These are phyloP conservation scores for Yarrowia hollandica DNA, from an alignment of 805 yeast genomes.

Conservation along the genomic window DNA sequence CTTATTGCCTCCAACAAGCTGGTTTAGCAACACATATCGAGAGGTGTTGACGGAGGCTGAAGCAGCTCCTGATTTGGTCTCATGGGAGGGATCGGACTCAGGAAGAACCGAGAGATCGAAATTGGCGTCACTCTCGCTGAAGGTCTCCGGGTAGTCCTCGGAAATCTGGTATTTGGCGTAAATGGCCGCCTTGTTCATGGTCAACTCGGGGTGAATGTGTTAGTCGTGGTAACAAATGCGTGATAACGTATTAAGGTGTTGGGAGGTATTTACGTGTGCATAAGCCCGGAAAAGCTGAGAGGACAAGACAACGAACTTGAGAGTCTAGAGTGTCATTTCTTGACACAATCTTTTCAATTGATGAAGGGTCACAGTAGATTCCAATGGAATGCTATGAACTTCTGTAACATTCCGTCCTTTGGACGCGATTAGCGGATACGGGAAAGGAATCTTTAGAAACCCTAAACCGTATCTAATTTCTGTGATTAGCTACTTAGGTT, in stretches of 20 bases:
- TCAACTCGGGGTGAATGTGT: background rate
- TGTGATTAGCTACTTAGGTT: too few species aligned
- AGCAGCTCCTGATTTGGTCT: conserved; percentile 11
- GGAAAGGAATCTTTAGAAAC: too few species aligned
- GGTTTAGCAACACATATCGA: conserved; percentile 34
- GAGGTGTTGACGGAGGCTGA: conserved; percentile 27
- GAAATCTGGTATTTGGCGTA: conserved; percentile 25
- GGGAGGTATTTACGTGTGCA: conserved; percentile 19
- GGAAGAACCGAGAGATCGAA: conserved; percentile 13
- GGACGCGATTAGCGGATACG: too few species aligned
- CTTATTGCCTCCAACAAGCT: conserved; percentile 35
- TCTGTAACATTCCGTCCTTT: too few species aligned
- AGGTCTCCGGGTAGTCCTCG: conserved; percentile 25
- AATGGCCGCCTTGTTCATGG: conserved; percentile 18
- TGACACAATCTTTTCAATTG: too few species aligned
- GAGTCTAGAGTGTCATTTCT: too few species aligned
- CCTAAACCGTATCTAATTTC: too few species aligned
- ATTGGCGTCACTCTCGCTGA: conserved; percentile 8
- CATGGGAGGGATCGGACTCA: conserved; percentile 6
- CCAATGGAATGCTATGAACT: too few species aligned
- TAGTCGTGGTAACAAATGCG: background rate
- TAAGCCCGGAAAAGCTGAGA: background rate
- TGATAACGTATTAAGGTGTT: conserved; percentile 14
- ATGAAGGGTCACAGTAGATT: too few species aligned
- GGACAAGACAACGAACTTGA: background rate